These are phyloP conservation scores for Balakata baccata DNA, from an alignment of 345 rosid species.

Conservation along the genomic window DNA sequence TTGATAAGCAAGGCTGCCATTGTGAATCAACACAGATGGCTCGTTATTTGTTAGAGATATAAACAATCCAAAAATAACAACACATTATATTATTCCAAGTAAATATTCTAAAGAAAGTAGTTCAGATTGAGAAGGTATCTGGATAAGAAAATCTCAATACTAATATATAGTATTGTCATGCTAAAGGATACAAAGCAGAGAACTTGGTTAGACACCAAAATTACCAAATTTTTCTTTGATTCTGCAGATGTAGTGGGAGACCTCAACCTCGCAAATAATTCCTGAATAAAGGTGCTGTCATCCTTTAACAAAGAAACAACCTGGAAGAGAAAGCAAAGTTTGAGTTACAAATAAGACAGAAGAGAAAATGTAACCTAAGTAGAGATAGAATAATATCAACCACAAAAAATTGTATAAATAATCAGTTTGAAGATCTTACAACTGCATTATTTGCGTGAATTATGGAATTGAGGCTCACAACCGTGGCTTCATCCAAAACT, in stretches of 20 bases:
- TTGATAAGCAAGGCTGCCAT: neutral
- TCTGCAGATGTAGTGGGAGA: constrained; percentile 57
- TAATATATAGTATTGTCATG: neutral
- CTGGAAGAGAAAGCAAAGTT: constrained; percentile 36
- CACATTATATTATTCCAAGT: neutral
- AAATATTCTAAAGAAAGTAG: neutral
- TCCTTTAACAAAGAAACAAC: constrained; percentile 74
- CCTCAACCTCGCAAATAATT: constrained; percentile 68
- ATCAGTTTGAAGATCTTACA: constrained; percentile 47
- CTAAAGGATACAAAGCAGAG: neutral
- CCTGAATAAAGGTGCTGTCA: constrained; percentile 84
- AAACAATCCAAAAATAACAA: neutral
- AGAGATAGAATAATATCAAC: neutral
- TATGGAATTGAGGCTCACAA: constrained; percentile 62
- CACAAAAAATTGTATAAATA: neutral
- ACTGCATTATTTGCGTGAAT: constrained; percentile 67
- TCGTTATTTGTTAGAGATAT: neutral
- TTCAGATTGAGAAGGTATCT: neutral
- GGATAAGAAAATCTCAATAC: neutral
- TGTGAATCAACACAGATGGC: too few relatives aligned
- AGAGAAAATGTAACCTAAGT: neutral
- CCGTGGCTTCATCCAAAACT: constrained; percentile 71
- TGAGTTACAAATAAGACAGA: constrained; percentile 8
- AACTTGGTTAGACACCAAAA: neutral
- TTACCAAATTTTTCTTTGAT: constrained; percentile 88